These are phyloP conservation scores for Lenzites betulinus DNA, from an alignment of 768 basidiomycete species.

Conservation along the genomic window DNA sequence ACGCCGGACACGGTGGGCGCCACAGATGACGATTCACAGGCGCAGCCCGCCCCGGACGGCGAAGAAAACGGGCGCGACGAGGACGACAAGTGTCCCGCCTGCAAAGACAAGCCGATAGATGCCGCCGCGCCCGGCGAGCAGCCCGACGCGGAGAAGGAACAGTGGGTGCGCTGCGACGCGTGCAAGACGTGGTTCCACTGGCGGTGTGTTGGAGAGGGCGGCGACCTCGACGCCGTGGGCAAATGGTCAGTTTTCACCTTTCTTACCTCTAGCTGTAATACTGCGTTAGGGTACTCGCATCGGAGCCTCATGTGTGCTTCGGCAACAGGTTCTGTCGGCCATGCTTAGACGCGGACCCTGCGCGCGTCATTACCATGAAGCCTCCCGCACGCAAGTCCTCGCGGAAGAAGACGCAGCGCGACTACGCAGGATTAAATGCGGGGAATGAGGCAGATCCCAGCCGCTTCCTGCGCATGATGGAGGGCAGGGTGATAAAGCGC, in stretches of 20 bases:
- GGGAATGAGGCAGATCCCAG: slow-evolving; percentile 64
- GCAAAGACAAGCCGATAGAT: slow-evolving; percentile 39
- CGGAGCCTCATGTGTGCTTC: neutral
- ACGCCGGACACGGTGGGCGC: slow-evolving; percentile 32
- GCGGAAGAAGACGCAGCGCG: slow-evolving; percentile 70
- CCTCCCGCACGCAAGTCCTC: slow-evolving; percentile 80
- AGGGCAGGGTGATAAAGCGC: slow-evolving; percentile 61
- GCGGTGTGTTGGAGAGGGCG: slow-evolving; percentile 71
- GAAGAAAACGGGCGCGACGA: slow-evolving; percentile 26
- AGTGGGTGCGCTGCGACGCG: slow-evolving; percentile 81
- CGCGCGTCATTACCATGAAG: slow-evolving; percentile 70
- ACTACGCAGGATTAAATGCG: slow-evolving; percentile 76
- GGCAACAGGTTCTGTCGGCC: slow-evolving; percentile 64
- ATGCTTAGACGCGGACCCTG: slow-evolving; percentile 61
- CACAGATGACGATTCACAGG: slow-evolving; percentile 18
- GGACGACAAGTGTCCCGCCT: slow-evolving; percentile 50
- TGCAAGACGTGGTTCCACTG: slow-evolving; percentile 87
- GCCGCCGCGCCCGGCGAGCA: slow-evolving; percentile 23
- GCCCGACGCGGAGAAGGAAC: slow-evolving; percentile 57
- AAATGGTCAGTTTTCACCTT: slow-evolving; percentile 60
- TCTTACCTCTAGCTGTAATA: slow-evolving; percentile 10
- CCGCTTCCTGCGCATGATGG: slow-evolving; percentile 70
- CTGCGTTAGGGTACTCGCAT: neutral
- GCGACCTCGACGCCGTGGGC: slow-evolving; percentile 67
- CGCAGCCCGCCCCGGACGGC: neutral